Conservation (phyloP, 352 stramenopile species). For the Phytophthora hibernalis region DNA sequence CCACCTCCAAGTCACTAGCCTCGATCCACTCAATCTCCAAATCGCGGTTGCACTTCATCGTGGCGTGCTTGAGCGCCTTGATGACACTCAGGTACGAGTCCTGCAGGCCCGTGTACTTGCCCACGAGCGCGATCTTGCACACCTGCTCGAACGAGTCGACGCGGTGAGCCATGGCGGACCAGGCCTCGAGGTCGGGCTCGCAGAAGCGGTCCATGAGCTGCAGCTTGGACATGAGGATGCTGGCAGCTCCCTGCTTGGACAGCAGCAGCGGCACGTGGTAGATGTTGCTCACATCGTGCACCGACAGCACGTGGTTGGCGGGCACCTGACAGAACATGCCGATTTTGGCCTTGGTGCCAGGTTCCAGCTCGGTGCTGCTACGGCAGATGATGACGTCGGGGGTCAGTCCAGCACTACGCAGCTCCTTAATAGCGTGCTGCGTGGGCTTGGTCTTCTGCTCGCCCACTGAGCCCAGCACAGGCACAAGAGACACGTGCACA, state of each 20-base stretch:
- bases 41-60: constrained; percentile 93
- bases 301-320: constrained; percentile 94
- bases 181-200: constrained; percentile 81
- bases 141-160: constrained; percentile 92
- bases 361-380: constrained; percentile 91
- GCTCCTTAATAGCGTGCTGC: constrained; percentile 99
- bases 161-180: constrained; percentile 93
- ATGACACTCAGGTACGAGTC: constrained; percentile 99
- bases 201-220: constrained; percentile 92
- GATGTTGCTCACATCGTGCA: constrained; percentile 99
- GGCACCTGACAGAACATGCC: constrained; percentile 99
- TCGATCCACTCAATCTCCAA: constrained; percentile 99
- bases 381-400: constrained; percentile 99
- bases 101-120: constrained; percentile 99
- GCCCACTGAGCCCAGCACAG: constrained; percentile 97
- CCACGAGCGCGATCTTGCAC: constrained; percentile 98
- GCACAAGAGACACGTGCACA: constrained; percentile 99
- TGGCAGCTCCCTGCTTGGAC: constrained; percentile 94
- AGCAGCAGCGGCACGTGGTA: constrained; percentile 99
- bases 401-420: constrained; percentile 95
- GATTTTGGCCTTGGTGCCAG: constrained; percentile 96
- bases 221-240: constrained; percentile 93
- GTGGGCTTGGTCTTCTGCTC: constrained; percentile 99
- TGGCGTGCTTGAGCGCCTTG: constrained; percentile 96
- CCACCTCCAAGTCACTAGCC: constrained; percentile 93